Conservation (phyloP, 257 asterid genomes). For the Haberlea rhodopensis region DNA sequence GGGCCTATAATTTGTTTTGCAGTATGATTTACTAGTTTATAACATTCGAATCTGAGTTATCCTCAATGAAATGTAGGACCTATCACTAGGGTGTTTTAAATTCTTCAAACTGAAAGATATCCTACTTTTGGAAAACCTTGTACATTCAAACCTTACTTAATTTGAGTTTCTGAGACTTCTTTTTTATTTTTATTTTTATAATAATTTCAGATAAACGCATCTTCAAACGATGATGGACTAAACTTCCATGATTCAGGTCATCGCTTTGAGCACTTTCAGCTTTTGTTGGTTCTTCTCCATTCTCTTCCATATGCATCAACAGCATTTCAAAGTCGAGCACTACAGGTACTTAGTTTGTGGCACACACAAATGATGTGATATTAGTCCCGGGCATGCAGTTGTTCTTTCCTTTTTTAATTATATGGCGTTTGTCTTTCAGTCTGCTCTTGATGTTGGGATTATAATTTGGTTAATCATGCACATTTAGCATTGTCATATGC, state of each 20-base stretch:
- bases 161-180: slow-evolving; percentile 24
- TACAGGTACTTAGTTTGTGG: slow-evolving; percentile 62
- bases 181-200: slow-evolving; percentile 19
- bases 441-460: slow-evolving; percentile 18
- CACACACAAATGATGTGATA: slow-evolving; percentile 16
- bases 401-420: slow-evolving; percentile 15
- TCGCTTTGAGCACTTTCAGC: slow-evolving; percentile 82
- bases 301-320: slow-evolving; percentile 87
- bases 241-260: slow-evolving; percentile 92
- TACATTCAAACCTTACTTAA: too few species aligned
- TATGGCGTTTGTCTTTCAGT: slow-evolving; percentile 21
- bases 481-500: slow-evolving; percentile 5
- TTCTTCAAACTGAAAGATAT: slow-evolving; percentile 16
- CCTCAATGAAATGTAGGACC: too few species aligned
- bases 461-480: slow-evolving; percentile 12
- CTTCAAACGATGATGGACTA: slow-evolving; percentile 84
- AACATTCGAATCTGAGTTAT: slow-evolving; percentile 4
- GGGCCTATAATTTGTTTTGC: slow-evolving; percentile 20
- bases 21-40: slow-evolving; percentile 14
- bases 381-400: slow-evolving; percentile 8
- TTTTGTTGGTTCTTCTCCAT: slow-evolving; percentile 81
- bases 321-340: slow-evolving; percentile 83
- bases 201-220: slow-evolving; percentile 67
- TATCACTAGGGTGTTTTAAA: slow-evolving; percentile 5
- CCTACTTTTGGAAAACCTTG: too few species aligned